Conservation (phyloP, 495 filamentous ascomycete species). For the Penicillium angulare region DNA sequence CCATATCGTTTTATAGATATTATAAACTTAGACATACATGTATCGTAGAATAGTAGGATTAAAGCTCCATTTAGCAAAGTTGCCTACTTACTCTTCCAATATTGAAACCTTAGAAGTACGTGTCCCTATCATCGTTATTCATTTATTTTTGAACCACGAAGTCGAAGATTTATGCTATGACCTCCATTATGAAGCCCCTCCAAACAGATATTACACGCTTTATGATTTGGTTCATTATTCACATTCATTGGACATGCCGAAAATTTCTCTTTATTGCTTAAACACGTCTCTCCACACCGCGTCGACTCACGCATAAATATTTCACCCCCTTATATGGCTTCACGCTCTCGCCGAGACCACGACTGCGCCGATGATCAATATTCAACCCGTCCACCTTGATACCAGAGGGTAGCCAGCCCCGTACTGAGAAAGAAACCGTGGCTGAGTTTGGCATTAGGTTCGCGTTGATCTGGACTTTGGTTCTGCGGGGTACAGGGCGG, state of each 20-base stretch:
- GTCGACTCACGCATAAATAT: conserved; percentile 85
- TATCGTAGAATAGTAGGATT: no score
- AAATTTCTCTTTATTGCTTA: conserved; percentile 11
- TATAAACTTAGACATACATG: no score
- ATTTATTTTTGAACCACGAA: no score
- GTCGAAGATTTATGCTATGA: no score
- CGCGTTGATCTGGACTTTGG: conserved; percentile 66
- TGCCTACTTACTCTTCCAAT: no score
- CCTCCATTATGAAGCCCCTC: background rate
- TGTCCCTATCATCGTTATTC: no score
- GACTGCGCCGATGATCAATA: conserved; percentile 80
- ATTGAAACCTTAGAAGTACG: no score
- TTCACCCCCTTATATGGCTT: conserved; percentile 98
- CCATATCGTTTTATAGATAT: no score
- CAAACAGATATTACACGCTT: background rate
- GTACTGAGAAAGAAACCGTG: conserved; percentile 83
- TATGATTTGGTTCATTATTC: conserved; percentile 1
- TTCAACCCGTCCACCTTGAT: conserved; percentile 87
- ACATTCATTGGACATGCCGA: background rate
- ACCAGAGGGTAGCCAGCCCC: conserved; percentile 93
- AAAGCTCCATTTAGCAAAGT: no score
- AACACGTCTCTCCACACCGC: conserved; percentile 69
- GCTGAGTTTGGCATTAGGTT: conserved; percentile 89
- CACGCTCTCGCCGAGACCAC: conserved; percentile 80
- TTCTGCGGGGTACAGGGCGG: conserved; percentile 32